Conservation (phyloP, 108 stramenopile genomes). For the Schizochytrium sp. region DNA sequence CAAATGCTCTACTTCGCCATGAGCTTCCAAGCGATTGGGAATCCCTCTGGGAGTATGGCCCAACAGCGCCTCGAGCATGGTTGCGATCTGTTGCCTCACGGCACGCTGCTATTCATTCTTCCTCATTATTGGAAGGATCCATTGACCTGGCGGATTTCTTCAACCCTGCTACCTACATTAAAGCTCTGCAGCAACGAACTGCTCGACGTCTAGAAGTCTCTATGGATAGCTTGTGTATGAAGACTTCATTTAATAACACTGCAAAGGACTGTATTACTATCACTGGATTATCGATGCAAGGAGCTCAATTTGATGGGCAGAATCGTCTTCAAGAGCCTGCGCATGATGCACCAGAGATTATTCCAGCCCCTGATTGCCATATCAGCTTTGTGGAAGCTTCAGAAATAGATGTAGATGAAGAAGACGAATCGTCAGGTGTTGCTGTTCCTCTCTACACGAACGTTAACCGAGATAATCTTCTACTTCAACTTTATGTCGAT, state of each 20-base stretch:
- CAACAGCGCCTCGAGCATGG: slow-evolving; percentile 70
- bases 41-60: slow-evolving; percentile 28
- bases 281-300: slow-evolving; percentile 74
- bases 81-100: slow-evolving; percentile 68
- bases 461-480: slow-evolving; percentile 65
- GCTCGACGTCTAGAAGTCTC: slow-evolving; percentile 69
- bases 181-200: slow-evolving; percentile 76
- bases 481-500: slow-evolving; percentile 64
- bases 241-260: slow-evolving; percentile 70
- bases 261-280: slow-evolving; percentile 68
- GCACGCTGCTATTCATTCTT: slow-evolving; percentile 66
- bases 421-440: slow-evolving; percentile 11
- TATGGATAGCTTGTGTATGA: slow-evolving; percentile 70
- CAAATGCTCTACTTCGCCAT: slow-evolving; percentile 27
- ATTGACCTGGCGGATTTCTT: slow-evolving; percentile 74
- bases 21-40: slow-evolving; percentile 45
- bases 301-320: slow-evolving; percentile 71
- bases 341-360: slow-evolving; percentile 73
- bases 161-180: slow-evolving; percentile 77
- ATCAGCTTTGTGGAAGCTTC: slow-evolving; percentile 69
- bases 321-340: slow-evolving; percentile 68
- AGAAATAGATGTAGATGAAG: neutral
- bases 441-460: slow-evolving; percentile 66
- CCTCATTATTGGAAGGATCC: slow-evolving; percentile 62
- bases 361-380: slow-evolving; percentile 69